phyloP scores from a whole-genome alignment of 2,329 filamentous ascomycete species.

The Chaetomium strumarium region DNA sequence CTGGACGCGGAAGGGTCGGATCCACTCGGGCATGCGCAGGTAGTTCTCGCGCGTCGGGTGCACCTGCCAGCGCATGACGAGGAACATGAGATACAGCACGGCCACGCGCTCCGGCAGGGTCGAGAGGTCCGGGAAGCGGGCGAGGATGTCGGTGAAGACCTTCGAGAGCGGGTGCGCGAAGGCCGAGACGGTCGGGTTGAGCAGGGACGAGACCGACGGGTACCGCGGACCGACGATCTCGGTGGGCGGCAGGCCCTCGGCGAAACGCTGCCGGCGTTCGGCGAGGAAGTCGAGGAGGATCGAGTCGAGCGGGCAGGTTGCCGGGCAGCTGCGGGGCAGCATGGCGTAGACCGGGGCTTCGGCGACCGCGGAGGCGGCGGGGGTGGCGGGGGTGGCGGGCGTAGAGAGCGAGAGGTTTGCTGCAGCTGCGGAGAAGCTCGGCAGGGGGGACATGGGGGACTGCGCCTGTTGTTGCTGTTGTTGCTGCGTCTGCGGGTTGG shows the following conservation, averaged over 20 bases:
- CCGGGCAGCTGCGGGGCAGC: conserved; percentile 53
- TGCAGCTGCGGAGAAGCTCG: background rate
- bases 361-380: background rate
- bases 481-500: conserved; percentile 1
- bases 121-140: conserved; percentile 74
- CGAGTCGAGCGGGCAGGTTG: conserved; percentile 71
- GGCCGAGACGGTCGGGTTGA: conserved; percentile 60
- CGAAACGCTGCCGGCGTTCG: conserved; percentile 59
- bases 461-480: background rate
- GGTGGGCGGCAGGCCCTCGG: conserved; percentile 56
- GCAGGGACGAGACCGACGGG: conserved; percentile 70
- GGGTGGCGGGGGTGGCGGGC: background rate
- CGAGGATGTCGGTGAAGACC: conserved; percentile 77
- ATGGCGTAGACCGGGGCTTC: conserved; percentile 21
- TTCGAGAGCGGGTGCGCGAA: conserved; percentile 73
- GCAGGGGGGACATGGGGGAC: conserved; percentile 1
- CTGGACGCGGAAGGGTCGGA: conserved; percentile 61
- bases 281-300: conserved; percentile 76
- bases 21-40: conserved; percentile 68
- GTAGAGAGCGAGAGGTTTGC: background rate
- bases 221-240: conserved; percentile 71
- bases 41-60: conserved; percentile 74
- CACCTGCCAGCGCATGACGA: conserved; percentile 80
- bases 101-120: conserved; percentile 77
- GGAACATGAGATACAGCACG: conserved; percentile 79